A percentile compares a stretch with the other conserved stretches of the same genome.
phyloP scores from a whole-genome alignment of 2,329 filamentous ascomycete species.

The Stemphylium vesicarium region DNA sequence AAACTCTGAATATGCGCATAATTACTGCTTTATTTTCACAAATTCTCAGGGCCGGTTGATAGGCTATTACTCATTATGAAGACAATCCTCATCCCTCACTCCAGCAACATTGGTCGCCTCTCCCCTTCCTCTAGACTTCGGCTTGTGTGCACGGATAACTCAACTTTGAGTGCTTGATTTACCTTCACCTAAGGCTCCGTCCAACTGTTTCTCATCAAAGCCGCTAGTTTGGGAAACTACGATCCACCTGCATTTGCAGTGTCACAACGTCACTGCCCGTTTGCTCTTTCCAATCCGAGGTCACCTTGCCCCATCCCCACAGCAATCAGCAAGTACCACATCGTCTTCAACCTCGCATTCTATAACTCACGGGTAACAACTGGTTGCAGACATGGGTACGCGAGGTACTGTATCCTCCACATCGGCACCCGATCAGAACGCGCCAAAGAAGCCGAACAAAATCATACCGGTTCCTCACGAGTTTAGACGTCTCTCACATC shows the following conservation, averaged over 20 bases:
- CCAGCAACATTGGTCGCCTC: too few relatives aligned
- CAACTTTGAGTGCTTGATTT: too few relatives aligned
- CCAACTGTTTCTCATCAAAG: background rate
- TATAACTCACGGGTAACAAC: background rate
- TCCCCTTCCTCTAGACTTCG: too few relatives aligned
- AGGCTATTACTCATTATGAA: too few relatives aligned
- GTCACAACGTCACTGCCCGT: background rate
- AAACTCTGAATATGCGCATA: too few relatives aligned
- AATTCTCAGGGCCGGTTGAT: too few relatives aligned
- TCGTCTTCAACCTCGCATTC: background rate
- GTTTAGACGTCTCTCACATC: constrained; percentile 19
- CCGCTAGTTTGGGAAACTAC: background rate
- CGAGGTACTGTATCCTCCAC: background rate
- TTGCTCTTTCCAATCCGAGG: constrained; percentile 5
- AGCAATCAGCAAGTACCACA: background rate
- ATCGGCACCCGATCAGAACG: background rate
- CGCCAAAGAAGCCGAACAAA: constrained; percentile 21
- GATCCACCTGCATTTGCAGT: background rate
- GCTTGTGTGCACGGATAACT: too few relatives aligned
- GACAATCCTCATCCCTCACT: too few relatives aligned
- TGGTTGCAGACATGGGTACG: background rate
- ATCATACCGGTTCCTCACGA: constrained; percentile 29
- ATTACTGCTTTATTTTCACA: too few relatives aligned
- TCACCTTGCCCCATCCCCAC: constrained; percentile 7
- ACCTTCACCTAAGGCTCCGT: background rate